Conservation (phyloP, 2,329 filamentous ascomycete genomes). For the Ceratocystis alfenasii region DNA sequence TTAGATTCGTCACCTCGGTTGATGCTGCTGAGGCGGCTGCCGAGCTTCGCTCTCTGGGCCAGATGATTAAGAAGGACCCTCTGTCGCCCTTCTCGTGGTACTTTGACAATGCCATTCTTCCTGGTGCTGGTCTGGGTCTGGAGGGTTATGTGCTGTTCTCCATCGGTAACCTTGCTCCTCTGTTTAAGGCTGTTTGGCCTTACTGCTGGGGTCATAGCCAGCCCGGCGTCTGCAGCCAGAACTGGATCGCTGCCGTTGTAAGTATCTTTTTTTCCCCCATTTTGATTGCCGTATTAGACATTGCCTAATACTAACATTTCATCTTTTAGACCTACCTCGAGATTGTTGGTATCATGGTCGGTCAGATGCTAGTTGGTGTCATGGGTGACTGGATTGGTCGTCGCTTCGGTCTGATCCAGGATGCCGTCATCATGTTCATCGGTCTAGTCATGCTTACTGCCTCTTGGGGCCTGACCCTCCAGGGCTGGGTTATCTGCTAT, state of each 20-base stretch:
- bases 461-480: slow-evolving; percentile 72
- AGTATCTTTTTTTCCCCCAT: neutral
- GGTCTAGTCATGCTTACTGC: slow-evolving; percentile 86
- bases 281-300: neutral
- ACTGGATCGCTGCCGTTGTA: slow-evolving; percentile 65
- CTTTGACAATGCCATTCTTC: slow-evolving; percentile 79
- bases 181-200: slow-evolving; percentile 66
- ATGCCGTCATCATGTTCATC: slow-evolving; percentile 84
- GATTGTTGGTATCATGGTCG: slow-evolving; percentile 87
- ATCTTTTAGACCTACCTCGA: slow-evolving; percentile 60
- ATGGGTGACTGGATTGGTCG: slow-evolving; percentile 66
- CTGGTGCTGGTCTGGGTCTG: slow-evolving; percentile 79
- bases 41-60: slow-evolving; percentile 56
- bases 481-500: slow-evolving; percentile 97
- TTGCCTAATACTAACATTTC: slow-evolving; percentile 4
- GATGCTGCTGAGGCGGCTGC: slow-evolving; percentile 56
- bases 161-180: slow-evolving; percentile 79
- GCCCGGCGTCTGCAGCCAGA: slow-evolving; percentile 50
- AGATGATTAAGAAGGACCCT: slow-evolving; percentile 77
- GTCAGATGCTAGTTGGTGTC: slow-evolving; percentile 78
- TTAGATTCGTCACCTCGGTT: slow-evolving; percentile 63
- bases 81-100: slow-evolving; percentile 77
- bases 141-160: slow-evolving; percentile 97
- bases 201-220: slow-evolving; percentile 58
- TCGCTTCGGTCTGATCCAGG: slow-evolving; percentile 90